These are phyloP conservation scores for Ophiocordyceps camponoti-leonardi DNA, from an alignment of 2,329 filamentous ascomycete genomes.

Conservation along the genomic window DNA sequence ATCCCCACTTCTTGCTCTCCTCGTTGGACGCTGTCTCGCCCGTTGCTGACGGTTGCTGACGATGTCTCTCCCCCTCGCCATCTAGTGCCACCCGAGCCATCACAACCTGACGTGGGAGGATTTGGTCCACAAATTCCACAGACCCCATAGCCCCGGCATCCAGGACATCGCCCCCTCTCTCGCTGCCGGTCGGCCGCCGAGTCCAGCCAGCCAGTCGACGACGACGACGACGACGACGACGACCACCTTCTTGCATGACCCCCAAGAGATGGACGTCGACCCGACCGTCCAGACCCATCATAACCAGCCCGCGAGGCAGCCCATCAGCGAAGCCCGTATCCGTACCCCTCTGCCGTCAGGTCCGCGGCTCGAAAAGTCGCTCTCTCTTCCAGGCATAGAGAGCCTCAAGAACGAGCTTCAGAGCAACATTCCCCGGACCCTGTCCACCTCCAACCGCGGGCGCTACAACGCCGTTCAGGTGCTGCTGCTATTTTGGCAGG, in stretches of 20 bases:
- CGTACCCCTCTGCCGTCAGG: conserved; percentile 39
- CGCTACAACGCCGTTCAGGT: conserved; percentile 35
- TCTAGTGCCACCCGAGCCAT: conserved; percentile 40
- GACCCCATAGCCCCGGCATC: conserved; percentile 31
- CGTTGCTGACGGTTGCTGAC: background rate
- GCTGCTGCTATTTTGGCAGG: conserved; percentile 39
- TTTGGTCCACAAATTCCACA: conserved; percentile 34
- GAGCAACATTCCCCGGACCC: conserved; percentile 27
- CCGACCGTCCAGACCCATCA: conserved; percentile 12
- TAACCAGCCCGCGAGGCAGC: conserved; percentile 19
- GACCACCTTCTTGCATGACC: conserved; percentile 23
- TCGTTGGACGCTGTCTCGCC: background rate
- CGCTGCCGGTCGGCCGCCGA: conserved; percentile 25
- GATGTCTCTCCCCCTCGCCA: background rate
- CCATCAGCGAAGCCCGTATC: conserved; percentile 29
- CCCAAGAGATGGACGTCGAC: conserved; percentile 40
- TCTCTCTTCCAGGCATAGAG: conserved; percentile 31
- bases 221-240: conserved; percentile 15
- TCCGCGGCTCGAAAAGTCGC: conserved; percentile 33
- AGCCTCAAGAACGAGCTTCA: conserved; percentile 35
- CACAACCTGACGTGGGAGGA: conserved; percentile 46
- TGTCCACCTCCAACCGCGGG: conserved; percentile 30
- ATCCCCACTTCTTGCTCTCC: background rate
- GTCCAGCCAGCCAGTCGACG: conserved; percentile 21
- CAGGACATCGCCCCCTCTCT: conserved; percentile 29